phyloP scores from a whole-genome alignment of 164 flowering plant genomes.

The Berberis vulgaris region DNA sequence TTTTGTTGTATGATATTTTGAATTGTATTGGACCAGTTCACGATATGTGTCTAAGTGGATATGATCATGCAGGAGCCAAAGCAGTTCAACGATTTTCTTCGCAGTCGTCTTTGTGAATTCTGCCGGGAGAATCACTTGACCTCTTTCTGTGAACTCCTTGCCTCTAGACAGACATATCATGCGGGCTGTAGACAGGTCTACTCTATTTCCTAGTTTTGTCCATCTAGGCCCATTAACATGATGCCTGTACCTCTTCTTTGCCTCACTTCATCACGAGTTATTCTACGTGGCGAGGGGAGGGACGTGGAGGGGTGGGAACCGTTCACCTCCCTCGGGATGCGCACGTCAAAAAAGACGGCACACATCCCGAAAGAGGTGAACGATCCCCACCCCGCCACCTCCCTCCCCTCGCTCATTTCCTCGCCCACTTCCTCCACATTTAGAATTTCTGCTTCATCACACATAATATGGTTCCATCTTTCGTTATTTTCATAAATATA shows the following conservation, averaged over 20 bases:
- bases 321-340: too few species aligned
- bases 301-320: too few species aligned
- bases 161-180: constrained; percentile 27
- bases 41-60: background rate
- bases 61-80: constrained; percentile 50
- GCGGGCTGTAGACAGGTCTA: constrained; percentile 73
- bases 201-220: background rate
- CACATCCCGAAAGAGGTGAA: too few species aligned
- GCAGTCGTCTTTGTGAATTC: constrained; percentile 28
- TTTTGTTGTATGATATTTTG: background rate
- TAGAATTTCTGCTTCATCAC: too few species aligned
- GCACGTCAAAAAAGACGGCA: too few species aligned
- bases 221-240: background rate
- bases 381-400: too few species aligned
- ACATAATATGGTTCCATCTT: background rate
- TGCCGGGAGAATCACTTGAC: constrained; percentile 36
- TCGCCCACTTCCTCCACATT: too few species aligned
- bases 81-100: constrained; percentile 69
- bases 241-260: background rate
- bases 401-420: too few species aligned
- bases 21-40: background rate
- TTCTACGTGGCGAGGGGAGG: too few species aligned
- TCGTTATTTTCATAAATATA: background rate
- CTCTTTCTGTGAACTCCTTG: constrained; percentile 45
- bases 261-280: background rate